Conservation (phyloP, 306 rosid species). For the Castanea mollissima region DNA sequence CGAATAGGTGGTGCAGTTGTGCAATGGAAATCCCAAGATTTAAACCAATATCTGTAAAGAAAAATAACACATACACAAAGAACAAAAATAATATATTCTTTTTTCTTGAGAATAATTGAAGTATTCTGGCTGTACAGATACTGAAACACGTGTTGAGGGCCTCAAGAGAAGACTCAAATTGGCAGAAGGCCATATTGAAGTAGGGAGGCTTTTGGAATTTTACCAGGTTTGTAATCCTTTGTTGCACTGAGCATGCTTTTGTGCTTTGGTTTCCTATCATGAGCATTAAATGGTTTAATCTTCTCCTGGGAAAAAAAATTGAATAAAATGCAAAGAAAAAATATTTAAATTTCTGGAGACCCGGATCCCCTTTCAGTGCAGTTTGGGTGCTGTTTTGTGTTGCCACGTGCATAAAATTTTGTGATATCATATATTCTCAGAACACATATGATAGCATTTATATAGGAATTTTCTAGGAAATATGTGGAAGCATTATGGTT, state of each 20-base stretch:
- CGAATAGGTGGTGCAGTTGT: too few relatives aligned
- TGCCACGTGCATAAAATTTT: not conserved
- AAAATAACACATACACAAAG: too few relatives aligned
- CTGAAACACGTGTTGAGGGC: conserved; percentile 39
- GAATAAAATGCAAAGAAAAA: not conserved
- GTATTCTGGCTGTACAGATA: conserved; percentile 44
- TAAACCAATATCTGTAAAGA: too few relatives aligned
- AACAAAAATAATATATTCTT: not conserved
- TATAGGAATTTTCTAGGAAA: not conserved
- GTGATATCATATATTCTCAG: not conserved
- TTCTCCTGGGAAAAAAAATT: not conserved
- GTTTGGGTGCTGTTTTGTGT: not conserved
- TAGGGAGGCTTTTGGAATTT: conserved; percentile 84
- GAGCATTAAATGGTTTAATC: not conserved
- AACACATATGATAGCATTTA: not conserved
- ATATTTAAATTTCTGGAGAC: not conserved
- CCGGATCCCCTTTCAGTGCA: not conserved
- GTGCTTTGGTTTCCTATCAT: not conserved
- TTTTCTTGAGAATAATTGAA: conserved; percentile 15
- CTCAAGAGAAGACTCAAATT: conserved; percentile 65
- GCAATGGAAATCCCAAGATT: too few relatives aligned
- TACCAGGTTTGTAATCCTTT: conserved; percentile 69
- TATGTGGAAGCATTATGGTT: not conserved
- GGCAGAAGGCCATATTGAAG: conserved; percentile 94
- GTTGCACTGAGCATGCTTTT: not conserved